Evolutionary conservation across 257 asterid species (phyloP), one percentile per base, ranked within the genome.

Genomic region (Verbascum thapsus): DNA sequence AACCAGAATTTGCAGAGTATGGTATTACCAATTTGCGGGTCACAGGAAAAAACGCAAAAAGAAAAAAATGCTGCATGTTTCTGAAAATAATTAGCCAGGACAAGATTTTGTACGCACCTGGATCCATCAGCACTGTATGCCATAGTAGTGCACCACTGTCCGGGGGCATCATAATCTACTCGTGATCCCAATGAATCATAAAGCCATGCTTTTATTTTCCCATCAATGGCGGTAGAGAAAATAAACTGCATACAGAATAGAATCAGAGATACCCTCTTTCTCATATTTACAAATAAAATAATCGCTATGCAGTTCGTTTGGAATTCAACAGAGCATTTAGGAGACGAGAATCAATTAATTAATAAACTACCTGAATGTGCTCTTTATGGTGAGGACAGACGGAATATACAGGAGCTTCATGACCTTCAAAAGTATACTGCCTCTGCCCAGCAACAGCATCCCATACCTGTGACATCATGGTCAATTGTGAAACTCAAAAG

Each of bases 111-210:
- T 64, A 67, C 51, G 59, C 62, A 89, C 98, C 98, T 89, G 75
- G 91, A 79, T 73, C 98, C 98, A 85, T 92, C 98, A 65, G 96
- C 98, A 75, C 97, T 91, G 69, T 91, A 91, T 45, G 96, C 95
- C 98, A 91, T 86, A 63, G 96, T 85, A 6, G 98, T 88, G 80
- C 98, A 92, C 95, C 97, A 92, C 74, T 69, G 95, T 51, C 98
- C 98, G 63, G 98, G 98, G 57, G 98, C 97, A 83, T 92, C 98
- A 87, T 92, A 92, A 83, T 92, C 97, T 35, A 92, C 98, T 72
- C 98, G 81, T 62, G 98, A 88, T 50, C 98, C 98, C 90, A 91
- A 69, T 19, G 96, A 83, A 72, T 91, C 96, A 75, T 88, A 91
- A 26, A 91, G 95, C 98, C 98, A 91, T 54, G 98, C 98, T 82